phyloP scores from a whole-genome alignment of 805 yeast species.

The Suhomyces vadensis region DNA sequence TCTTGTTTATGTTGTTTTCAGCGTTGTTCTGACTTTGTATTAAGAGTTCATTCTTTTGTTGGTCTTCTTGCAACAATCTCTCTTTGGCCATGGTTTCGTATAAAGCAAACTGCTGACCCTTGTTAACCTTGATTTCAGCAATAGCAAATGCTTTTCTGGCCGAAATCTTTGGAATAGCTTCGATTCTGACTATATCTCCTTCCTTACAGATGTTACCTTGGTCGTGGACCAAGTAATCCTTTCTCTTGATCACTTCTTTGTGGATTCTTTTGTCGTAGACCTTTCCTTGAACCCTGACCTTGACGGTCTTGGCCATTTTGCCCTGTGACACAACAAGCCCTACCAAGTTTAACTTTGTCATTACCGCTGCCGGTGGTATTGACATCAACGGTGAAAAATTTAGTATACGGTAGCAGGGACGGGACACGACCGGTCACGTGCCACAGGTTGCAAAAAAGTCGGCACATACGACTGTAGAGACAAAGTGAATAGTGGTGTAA shows the following conservation, averaged over 20 bases:
- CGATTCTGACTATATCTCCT: slow-evolving; percentile 94
- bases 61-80: slow-evolving; percentile 68
- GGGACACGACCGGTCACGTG: not conserved
- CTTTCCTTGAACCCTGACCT: slow-evolving; percentile 82
- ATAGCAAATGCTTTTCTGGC: slow-evolving; percentile 83
- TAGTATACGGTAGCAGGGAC: not conserved
- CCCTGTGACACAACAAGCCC: slow-evolving; percentile 97
- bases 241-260: slow-evolving; percentile 74
- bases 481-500: too few relatives aligned
- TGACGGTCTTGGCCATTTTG: slow-evolving; percentile 92
- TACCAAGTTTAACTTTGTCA: slow-evolving; percentile 88
- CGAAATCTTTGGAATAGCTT: slow-evolving; percentile 82
- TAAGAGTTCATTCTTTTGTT: slow-evolving; percentile 54
- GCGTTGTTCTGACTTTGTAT: slow-evolving; percentile 41
- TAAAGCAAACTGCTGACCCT: slow-evolving; percentile 88
- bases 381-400: slow-evolving; percentile 1
- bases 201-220: slow-evolving; percentile 89
- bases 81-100: slow-evolving; percentile 73
- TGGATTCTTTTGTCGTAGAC: slow-evolving; percentile 70
- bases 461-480: not conserved
- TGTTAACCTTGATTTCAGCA: slow-evolving; percentile 84
- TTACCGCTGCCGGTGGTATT: slow-evolving; percentile 23
- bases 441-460: not conserved
- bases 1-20: slow-evolving; percentile 29
- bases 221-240: slow-evolving; percentile 89